A percentile compares a stretch with the other conserved stretches of the same genome.
Conservation (phyloP, 768 basidiomycete species). For the Lactarius psammicola region DNA sequence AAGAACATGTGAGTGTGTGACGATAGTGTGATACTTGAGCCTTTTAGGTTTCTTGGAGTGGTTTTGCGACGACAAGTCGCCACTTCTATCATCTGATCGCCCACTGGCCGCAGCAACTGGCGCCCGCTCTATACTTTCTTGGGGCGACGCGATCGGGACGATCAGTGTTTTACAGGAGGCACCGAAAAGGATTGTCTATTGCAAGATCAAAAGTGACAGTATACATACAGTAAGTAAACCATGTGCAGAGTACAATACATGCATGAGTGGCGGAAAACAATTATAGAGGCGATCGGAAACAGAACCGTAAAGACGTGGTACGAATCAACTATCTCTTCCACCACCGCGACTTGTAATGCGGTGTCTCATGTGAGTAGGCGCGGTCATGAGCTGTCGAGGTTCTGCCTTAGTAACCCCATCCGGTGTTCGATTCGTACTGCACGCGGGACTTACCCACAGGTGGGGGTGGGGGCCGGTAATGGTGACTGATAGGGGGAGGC, state of each 20-base stretch:
- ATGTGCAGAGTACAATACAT: constrained; percentile 20
- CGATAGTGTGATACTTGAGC: neutral
- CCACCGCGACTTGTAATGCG: constrained; percentile 22
- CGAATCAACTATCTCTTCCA: constrained; percentile 16
- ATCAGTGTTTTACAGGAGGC: constrained; percentile 7
- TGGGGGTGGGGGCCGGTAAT: constrained; percentile 10
- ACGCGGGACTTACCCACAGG: constrained; percentile 2
- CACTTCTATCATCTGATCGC: neutral
- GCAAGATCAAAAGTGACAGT: constrained; percentile 6
- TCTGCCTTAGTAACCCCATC: constrained; percentile 9
- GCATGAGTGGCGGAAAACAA: constrained; percentile 1
- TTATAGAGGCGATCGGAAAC: constrained; percentile 7
- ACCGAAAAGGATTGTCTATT: constrained; percentile 18
- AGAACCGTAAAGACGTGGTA: neutral
- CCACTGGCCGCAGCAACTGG: neutral
- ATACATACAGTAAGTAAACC: constrained; percentile 25
- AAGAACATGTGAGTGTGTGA: constrained; percentile 1
- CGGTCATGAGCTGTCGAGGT: constrained; percentile 13
- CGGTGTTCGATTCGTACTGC: neutral
- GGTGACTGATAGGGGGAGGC: constrained; percentile 18
- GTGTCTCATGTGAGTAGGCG: constrained; percentile 12
- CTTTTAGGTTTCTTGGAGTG: neutral
- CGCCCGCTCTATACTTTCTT: neutral
- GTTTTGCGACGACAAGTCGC: constrained; percentile 1
- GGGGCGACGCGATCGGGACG: constrained; percentile 14